Conservation (phyloP, 257 asterid genomes). For the Gynochthodes officinalis region DNA sequence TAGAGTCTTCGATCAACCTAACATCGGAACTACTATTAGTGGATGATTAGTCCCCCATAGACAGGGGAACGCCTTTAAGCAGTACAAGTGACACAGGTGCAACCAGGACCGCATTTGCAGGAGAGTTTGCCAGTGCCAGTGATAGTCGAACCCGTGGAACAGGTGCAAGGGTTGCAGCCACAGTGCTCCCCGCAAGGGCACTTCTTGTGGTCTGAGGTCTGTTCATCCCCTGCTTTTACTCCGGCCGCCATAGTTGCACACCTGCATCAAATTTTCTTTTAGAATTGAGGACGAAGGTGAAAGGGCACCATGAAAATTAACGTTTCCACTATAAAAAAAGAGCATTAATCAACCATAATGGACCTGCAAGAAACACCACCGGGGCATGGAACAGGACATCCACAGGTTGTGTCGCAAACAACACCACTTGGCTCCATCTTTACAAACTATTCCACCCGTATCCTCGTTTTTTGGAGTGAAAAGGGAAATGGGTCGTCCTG, state of each 20-base stretch:
- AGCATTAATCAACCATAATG: not conserved
- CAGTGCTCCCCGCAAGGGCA: slow-evolving; percentile 71
- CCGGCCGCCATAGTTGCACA: slow-evolving; percentile 22
- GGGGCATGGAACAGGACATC: slow-evolving; percentile 19
- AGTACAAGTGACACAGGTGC: slow-evolving; percentile 54
- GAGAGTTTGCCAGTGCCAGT: slow-evolving; percentile 40
- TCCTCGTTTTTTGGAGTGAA: no score
- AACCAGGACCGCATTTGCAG: slow-evolving; percentile 52
- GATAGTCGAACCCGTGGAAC: slow-evolving; percentile 22
- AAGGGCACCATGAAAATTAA: not conserved
- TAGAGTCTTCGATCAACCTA: no score
- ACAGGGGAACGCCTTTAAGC: no score
- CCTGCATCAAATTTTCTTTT: slow-evolving; percentile 17
- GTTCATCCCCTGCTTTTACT: not conserved
- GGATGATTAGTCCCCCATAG: no score
- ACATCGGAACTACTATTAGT: not conserved
- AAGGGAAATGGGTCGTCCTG: not conserved
- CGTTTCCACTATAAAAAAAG: not conserved
- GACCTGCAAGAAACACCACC: slow-evolving; percentile 16
- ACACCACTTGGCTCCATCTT: not conserved
- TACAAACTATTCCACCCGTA: not conserved
- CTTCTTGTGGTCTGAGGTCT: slow-evolving; percentile 44
- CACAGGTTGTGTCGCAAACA: slow-evolving; percentile 1
- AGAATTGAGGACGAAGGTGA: not conserved
- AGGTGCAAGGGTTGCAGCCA: slow-evolving; percentile 62